Evolutionary conservation across 2,329 filamentous ascomycete species (phyloP), one percentile per base, ranked within the genome.

Genomic region (Pyricularia grisea): DNA sequence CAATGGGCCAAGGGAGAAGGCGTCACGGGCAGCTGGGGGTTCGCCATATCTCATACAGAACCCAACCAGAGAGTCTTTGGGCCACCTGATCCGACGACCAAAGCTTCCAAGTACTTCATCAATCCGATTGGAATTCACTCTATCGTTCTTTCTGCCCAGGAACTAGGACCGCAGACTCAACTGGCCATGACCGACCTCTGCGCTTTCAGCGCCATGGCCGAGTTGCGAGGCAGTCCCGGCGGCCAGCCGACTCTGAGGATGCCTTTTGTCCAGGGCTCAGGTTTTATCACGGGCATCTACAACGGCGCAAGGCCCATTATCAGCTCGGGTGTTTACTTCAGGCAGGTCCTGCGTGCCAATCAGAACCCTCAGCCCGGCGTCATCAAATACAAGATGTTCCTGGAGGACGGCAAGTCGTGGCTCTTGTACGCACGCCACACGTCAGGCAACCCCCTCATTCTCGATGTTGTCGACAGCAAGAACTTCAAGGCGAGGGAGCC

Each of bases 211-310:
- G 85, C 80, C 17, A 88, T 92, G 71, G 87, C 93, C 65, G 90
- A 91, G 64, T 81, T 98, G 36, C 84, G 81, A 67, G 82, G 84
- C 2, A 80, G 82, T 27, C 75, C 78, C n/a, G 81, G 81, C 2
- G 83, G 84, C 9, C 77, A 82, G 1, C 85, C 90, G 0, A 82
- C 85, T 1, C 84, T 98, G 25, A 90, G 87, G 0, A 93, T 97
- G 72, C 93, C 94, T 0, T 76, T 97, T 9, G 88, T 97, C 0
- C 94, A 98, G 76, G 95, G 95, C 12, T 95, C 96, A 88, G 90
- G 88, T 0, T 97, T 93, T 74, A 83, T 97, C 23, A 97, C 94
- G 4, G 94, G 84, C 0, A 78, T 91, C 23, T 98, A 94, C 78
- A 84, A 83, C 68, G 87, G 88, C 33, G 83, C 88, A 0, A 89